phyloP scores from a whole-genome alignment of 495 filamentous ascomycete species.

The Aspergillus diversus region DNA sequence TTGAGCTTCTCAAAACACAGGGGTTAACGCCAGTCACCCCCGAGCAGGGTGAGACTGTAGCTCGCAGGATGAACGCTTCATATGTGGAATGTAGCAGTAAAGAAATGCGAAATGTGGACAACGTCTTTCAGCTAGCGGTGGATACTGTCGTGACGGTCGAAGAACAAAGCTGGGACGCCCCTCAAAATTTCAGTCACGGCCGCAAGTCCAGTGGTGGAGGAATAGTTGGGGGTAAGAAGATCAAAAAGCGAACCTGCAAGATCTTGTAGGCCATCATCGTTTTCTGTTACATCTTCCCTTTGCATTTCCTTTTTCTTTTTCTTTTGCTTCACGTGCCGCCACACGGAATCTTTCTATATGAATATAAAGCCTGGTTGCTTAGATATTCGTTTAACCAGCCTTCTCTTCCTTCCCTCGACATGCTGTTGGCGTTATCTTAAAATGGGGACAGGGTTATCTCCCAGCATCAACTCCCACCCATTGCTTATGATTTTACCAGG shows the following conservation, averaged over 20 bases:
- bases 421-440: neutral
- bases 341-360: constrained; percentile 3
- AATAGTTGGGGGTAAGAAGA: constrained; percentile 38
- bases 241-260: constrained; percentile 74
- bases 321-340: constrained; percentile 16
- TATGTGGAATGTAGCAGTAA: constrained; percentile 99
- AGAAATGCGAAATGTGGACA: constrained; percentile 92
- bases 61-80: constrained; percentile 85
- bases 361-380: constrained; percentile 47
- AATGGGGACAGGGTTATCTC: neutral
- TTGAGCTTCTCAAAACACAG: constrained; percentile 97
- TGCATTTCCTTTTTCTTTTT: constrained; percentile 27
- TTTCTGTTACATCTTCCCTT: constrained; percentile 14
- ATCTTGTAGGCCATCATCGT: constrained; percentile 55
- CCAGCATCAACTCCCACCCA: neutral
- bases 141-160: constrained; percentile 72
- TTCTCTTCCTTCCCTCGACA: constrained; percentile 9
- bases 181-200: constrained; percentile 23
- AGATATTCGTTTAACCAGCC: constrained; percentile 26
- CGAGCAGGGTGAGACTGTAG: constrained; percentile 85
- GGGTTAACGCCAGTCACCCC: constrained; percentile 91
- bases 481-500: neutral
- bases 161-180: constrained; percentile 40
- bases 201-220: constrained; percentile 34
- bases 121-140: constrained; percentile 90